Conservation (phyloP, 2,329 filamentous ascomycete species). For the Fusarium robinianum region DNA sequence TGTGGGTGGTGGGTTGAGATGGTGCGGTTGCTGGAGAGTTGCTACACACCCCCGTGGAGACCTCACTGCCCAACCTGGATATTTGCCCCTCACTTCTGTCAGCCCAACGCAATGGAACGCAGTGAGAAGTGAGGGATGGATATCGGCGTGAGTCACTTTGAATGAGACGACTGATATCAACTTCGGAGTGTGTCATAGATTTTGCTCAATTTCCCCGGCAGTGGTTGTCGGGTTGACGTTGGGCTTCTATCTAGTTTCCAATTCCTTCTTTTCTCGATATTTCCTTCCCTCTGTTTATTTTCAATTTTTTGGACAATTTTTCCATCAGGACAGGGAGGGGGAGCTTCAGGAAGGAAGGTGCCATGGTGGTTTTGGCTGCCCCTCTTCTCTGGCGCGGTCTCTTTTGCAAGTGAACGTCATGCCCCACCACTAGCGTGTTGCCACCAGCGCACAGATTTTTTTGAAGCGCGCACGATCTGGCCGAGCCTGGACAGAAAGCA, state of each 20-base stretch:
- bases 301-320: constrained; percentile 1
- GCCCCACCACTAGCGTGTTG: constrained; percentile 37
- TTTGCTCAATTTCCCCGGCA: too few relatives aligned
- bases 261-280: not conserved
- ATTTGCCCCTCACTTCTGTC: constrained; percentile 34
- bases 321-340: constrained; percentile 26
- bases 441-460: constrained; percentile 31
- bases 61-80: constrained; percentile 35
- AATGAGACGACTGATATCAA: constrained; percentile 1
- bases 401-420: constrained; percentile 40
- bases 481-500: constrained; percentile 15
- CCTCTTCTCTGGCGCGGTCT: constrained; percentile 32
- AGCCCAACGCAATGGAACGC: constrained; percentile 37
- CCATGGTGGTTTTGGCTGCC: too few relatives aligned
- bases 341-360: constrained; percentile 28
- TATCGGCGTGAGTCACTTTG: constrained; percentile 38
- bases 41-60: constrained; percentile 20
- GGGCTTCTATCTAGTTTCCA: too few relatives aligned
- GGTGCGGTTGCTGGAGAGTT: constrained; percentile 21
- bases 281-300: not conserved
- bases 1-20: constrained; percentile 28
- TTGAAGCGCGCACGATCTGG: constrained; percentile 30
- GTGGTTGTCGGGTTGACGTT: too few relatives aligned
- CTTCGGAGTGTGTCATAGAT: constrained; percentile 4
- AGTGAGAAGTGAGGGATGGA: too few relatives aligned